Evolutionary conservation across 2,329 filamentous ascomycete species (phyloP).

Genomic region (Scedosporium aurantiacum): DNA sequence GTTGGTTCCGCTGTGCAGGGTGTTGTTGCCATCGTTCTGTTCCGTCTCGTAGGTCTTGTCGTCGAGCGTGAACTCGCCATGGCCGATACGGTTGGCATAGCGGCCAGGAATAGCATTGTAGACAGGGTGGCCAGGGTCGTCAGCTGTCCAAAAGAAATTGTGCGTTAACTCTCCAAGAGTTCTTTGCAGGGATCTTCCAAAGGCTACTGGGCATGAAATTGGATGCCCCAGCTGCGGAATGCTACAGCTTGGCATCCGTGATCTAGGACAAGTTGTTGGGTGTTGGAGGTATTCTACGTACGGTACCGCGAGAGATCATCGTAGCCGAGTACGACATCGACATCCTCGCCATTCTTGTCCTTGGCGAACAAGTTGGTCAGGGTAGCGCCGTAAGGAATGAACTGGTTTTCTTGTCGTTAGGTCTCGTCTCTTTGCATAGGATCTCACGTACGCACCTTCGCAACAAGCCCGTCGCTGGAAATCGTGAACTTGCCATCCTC

Average conservation of each 20-base stretch:
- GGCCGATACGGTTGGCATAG: slow-evolving; percentile 54
- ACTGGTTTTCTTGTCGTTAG: slow-evolving; percentile 13
- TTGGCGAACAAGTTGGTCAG: slow-evolving; percentile 53
- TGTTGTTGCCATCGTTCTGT: slow-evolving; percentile 43
- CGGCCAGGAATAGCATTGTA: slow-evolving; percentile 52
- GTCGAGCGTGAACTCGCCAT: slow-evolving; percentile 44
- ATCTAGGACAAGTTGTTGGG: too few species aligned
- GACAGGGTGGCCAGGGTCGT: slow-evolving; percentile 42
- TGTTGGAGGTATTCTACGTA: slow-evolving; percentile 11
- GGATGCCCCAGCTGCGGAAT: neutral
- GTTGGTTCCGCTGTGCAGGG: slow-evolving; percentile 46
- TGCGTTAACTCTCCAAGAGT: neutral
- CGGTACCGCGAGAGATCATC: slow-evolving; percentile 49
- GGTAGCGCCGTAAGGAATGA: slow-evolving; percentile 50
- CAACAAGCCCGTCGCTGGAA: slow-evolving; percentile 14
- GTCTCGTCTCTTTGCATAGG: neutral
- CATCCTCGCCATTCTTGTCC: slow-evolving; percentile 48
- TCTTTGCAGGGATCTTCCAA: neutral
- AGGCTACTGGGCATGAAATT: neutral
- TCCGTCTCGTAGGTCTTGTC: slow-evolving; percentile 39
- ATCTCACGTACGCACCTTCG: neutral
- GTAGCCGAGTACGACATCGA: slow-evolving; percentile 54
- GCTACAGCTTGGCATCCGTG: neutral
- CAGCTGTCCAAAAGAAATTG: slow-evolving; percentile 16
- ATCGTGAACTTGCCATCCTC: slow-evolving; percentile 24